Conservation (phyloP, 202 grass and related monocot genomes). For the Miscanthus sacchariflorus region DNA sequence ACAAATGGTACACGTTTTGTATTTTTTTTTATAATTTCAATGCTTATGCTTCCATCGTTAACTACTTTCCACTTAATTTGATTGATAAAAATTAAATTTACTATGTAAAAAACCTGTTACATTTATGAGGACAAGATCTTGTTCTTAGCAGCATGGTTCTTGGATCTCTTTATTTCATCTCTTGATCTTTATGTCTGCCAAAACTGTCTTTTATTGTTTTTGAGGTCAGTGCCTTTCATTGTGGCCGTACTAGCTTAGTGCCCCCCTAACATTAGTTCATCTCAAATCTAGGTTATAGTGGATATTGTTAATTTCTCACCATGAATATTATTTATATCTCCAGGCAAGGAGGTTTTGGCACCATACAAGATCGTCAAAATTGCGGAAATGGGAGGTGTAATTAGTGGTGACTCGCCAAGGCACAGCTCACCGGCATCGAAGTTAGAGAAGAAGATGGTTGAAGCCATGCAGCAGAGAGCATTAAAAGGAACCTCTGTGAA, state of each 20-base stretch:
- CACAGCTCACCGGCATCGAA: slow-evolving; percentile 69
- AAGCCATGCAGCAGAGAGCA: slow-evolving; percentile 91
- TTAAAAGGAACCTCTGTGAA: slow-evolving; percentile 77
- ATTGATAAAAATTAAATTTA: not conserved
- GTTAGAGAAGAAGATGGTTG: slow-evolving; percentile 96
- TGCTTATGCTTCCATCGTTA: not conserved
- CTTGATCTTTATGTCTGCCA: not conserved
- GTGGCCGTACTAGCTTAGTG: not conserved
- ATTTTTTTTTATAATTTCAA: not conserved
- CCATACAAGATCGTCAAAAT: slow-evolving; percentile 7
- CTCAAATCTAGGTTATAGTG: not conserved
- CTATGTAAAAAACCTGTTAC: not conserved
- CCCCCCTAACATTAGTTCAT: not conserved
- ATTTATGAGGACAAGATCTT: not conserved
- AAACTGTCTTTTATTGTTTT: not conserved
- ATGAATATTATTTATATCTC: not conserved
- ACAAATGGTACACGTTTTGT: not conserved
- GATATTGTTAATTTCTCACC: not conserved
- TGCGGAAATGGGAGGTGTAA: slow-evolving; percentile 70
- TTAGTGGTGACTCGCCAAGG: slow-evolving; percentile 65
- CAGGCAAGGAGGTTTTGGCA: slow-evolving; percentile 33
- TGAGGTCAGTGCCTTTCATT: not conserved
- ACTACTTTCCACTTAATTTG: not conserved
- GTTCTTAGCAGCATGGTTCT: too few species aligned
- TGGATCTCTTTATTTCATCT: not conserved